These are phyloP conservation scores for Raphanus sativus DNA, from an alignment of 345 rosid species.

Conservation along the genomic window DNA sequence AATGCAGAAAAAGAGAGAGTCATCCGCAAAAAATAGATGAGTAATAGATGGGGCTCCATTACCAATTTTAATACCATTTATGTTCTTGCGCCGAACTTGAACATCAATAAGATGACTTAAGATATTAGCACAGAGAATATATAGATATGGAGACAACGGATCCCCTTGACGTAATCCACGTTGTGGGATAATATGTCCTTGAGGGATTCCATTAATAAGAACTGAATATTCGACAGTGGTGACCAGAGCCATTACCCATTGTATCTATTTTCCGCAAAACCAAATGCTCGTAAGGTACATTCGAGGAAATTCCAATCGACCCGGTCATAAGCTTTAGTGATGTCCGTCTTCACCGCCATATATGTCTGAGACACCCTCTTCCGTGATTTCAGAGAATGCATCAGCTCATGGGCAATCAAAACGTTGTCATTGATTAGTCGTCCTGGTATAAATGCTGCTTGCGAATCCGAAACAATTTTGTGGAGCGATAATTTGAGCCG, in stretches of 20 bases:
- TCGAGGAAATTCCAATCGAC: background rate
- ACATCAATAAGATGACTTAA: background rate
- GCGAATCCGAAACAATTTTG: background rate
- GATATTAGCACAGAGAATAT: background rate
- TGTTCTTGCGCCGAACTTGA: background rate
- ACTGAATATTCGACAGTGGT: background rate
- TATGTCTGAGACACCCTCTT: background rate
- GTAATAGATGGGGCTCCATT: background rate
- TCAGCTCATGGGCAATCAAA: background rate
- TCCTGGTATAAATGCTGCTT: background rate
- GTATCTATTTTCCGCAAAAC: background rate
- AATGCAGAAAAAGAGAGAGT: no score
- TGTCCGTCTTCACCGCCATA: background rate
- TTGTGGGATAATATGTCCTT: background rate
- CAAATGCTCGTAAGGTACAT: background rate
- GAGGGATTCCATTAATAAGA: background rate
- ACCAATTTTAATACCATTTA: background rate
- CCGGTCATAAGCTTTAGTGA: background rate
- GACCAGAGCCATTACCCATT: background rate
- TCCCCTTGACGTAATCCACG: background rate
- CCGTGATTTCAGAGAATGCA: background rate
- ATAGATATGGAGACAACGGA: background rate
- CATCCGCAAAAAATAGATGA: no score
- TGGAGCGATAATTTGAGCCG: background rate
- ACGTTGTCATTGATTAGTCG: background rate